Percentiles rank a stretch among this genome's conserved stretches.
Evolutionary conservation across 257 asterid genomes (phyloP).

Genomic region (Plectranthus barbatus): DNA sequence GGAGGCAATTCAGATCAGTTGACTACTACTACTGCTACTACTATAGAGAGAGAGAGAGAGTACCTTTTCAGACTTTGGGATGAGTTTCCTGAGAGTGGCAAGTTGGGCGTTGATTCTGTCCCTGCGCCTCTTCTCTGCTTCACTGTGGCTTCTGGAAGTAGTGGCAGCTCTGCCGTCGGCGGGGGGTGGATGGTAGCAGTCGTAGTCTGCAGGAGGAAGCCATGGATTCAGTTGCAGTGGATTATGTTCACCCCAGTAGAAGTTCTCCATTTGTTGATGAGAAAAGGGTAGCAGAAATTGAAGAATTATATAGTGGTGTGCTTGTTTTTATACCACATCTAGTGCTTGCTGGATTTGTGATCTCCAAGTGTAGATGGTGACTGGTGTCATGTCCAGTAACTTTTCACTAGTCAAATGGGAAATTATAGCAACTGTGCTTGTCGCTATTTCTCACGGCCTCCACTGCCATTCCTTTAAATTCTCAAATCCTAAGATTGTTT

Average conservation of each 20-base stretch:
- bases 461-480: background rate
- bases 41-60: background rate
- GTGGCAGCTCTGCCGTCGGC: slow-evolving; percentile 25
- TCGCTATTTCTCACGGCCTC: slow-evolving; percentile 21
- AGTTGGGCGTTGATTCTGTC: slow-evolving; percentile 81
- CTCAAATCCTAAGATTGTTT: too few species aligned
- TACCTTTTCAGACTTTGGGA: slow-evolving; percentile 81
- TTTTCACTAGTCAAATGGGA: slow-evolving; percentile 37
- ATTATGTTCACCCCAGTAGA: slow-evolving; percentile 18
- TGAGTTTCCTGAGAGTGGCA: slow-evolving; percentile 59
- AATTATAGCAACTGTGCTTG: slow-evolving; percentile 37
- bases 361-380: slow-evolving; percentile 38
- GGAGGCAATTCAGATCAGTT: too few species aligned
- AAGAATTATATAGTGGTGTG: background rate
- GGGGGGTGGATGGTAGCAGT: slow-evolving; percentile 15
- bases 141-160: slow-evolving; percentile 63
- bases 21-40: too few species aligned
- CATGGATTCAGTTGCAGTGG: slow-evolving; percentile 8
- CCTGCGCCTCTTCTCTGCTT: slow-evolving; percentile 85
- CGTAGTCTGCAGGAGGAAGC: slow-evolving; percentile 20
- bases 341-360: slow-evolving; percentile 22
- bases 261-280: slow-evolving; percentile 34
- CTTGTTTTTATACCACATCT: slow-evolving; percentile 15
- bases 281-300: background rate
- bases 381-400: slow-evolving; percentile 26